Evolutionary conservation across 2,329 filamentous ascomycete genomes (phyloP), one percentile per base, ranked within the genome.

Genomic region (Penicillium frequentans): DNA sequence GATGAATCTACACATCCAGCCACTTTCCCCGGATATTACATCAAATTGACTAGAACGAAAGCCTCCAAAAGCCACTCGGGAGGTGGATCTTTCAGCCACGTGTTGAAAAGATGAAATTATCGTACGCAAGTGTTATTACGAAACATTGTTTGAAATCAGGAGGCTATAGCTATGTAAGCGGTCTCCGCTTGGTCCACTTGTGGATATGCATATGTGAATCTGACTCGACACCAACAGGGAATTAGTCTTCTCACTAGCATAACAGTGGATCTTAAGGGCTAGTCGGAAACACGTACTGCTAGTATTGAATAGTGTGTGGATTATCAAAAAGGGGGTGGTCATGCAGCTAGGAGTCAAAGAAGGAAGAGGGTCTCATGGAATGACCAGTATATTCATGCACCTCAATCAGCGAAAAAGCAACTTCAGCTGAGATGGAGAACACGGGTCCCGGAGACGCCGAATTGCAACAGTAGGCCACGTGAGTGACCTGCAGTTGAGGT

Each of bases 101-200:
- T 31, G 46, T 21, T 19, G 35, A 10, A 19, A 39, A 19, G 3
- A 19, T 14, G 19, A 42, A 42, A 23, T 23, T 42, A 21, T 13
- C 19, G 23, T 42, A 42, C 39, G n/a, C 39, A 42, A 42, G 11
- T 42, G 19, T 42, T 21, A 42, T 21, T 42, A 42, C 39, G 11
- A 6, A 42, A 42, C 9, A 23, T 13, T 23, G 8, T 21, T 21
- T 19, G 39, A 2, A 21, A 42, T 23, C 10, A 42, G 19, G 19
- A 42, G 24, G 8, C 4, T n/a, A 39, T n/a, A 26, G 14, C 48
- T 19, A 29, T 42, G 48, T 50, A 39, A 50, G 48, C 48, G n/a
- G 23, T 42, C 33, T 50, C 48, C 33, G 33, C 33, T n/a, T 50
- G 48, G 33, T 50, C 48, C 48, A 50, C 48, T 42, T 39, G 48